Conservation (phyloP, 2,329 filamentous ascomycete species). For the Xylariaceae sp. region DNA sequence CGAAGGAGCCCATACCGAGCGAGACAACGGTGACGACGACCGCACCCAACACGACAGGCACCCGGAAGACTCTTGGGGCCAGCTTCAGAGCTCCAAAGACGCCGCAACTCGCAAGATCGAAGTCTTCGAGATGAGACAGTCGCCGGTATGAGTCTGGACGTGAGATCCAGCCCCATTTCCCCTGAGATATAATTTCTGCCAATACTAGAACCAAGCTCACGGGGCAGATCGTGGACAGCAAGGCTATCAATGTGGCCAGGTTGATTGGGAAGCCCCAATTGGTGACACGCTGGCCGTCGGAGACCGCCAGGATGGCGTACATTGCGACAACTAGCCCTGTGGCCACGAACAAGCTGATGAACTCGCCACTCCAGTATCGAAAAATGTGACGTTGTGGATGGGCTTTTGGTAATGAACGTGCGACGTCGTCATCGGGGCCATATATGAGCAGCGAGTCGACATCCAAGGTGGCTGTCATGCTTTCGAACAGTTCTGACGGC, state of each 20-base stretch:
- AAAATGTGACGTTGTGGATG: too few relatives aligned
- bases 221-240: conserved; percentile 15
- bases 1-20: neutral
- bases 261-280: conserved; percentile 15
- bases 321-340: neutral
- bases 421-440: too few relatives aligned
- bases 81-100: neutral
- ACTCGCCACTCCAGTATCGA: neutral
- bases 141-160: neutral
- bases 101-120: neutral
- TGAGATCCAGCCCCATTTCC: neutral
- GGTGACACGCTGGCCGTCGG: conserved; percentile 6
- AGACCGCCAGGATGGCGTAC: neutral
- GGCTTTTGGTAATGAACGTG: too few relatives aligned
- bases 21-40: conserved; percentile 4
- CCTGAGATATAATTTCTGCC: neutral
- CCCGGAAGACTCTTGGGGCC: too few relatives aligned
- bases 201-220: conserved; percentile 18
- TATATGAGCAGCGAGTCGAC: too few relatives aligned
- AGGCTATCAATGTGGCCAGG: conserved; percentile 12
- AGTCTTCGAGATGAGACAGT: neutral
- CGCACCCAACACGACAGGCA: neutral
- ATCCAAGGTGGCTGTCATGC: too few relatives aligned
- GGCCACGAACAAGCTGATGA: neutral
- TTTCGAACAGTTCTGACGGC: too few relatives aligned